Evolutionary conservation across 495 filamentous ascomycete genomes (phyloP), one percentile per base, ranked within the genome.

Genomic region (Penicillium maclennaniae): DNA sequence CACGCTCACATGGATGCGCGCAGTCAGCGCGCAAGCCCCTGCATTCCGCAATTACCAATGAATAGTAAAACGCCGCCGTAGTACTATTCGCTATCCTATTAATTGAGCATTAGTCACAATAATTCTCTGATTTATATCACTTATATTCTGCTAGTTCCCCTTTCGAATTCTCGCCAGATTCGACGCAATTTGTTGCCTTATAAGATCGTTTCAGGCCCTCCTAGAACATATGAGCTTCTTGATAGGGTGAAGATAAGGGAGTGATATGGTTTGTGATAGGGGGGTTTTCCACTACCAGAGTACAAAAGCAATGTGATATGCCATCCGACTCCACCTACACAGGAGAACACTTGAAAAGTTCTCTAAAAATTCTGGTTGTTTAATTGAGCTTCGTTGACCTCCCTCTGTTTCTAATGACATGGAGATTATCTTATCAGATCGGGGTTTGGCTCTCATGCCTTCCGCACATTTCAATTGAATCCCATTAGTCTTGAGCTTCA

Each of bases 401-500:
- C 15, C 31, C 31, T 31, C 1, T 8, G 27, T 3, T 31, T 31
- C 9, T 31, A 3, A 1, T 4, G 10, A 14, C 31, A 34, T 12
- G 31, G 31, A 12, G 15, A 34, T 2, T 14, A 34, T 51, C 40
- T 51, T 51, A 43, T 51, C 48, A 36, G 48, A 51, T 43, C 27
- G 12, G 17, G n/a, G 6, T 21, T 21, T 10, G 23, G 21, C 7
- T 2, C 15, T 26, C 12, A 14, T 48, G 21, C 10, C 17, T 9
- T 10, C 26, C 10, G 5, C 10, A 4, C 10, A 0, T 23, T n/a
- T 36, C 9, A 39, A 3, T 39, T 7, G 17, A 23, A 31, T 12
- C 4, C 10, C 31, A 34, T 14, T 14, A 34, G 4, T 31, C 27
- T 7, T 7, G 7, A 31, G 7, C 1, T 31, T 12, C 27, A 31